Conservation (phyloP, 768 basidiomycete genomes). For the Tulasnella sp. region DNA sequence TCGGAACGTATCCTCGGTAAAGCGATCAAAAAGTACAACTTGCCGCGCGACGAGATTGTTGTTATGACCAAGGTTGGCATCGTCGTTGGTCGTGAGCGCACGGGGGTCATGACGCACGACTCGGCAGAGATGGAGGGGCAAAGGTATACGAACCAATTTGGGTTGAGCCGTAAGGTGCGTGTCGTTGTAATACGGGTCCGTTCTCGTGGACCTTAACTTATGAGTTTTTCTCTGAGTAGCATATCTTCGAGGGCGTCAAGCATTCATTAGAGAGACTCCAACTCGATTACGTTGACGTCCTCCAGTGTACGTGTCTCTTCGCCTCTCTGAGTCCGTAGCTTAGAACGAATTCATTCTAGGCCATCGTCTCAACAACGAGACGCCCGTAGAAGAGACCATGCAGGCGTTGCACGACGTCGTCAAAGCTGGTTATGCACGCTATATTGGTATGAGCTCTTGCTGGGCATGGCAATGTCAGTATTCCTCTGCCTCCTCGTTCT, state of each 20-base stretch:
- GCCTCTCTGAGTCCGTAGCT: neutral
- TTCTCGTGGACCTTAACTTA: neutral
- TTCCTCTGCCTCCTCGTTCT: neutral
- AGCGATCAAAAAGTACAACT: slow-evolving; percentile 43
- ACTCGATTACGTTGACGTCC: slow-evolving; percentile 36
- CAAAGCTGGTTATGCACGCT: slow-evolving; percentile 37
- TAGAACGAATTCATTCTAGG: slow-evolving; percentile 16
- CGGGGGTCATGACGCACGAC: neutral
- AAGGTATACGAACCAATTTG: slow-evolving; percentile 22
- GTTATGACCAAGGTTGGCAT: slow-evolving; percentile 55
- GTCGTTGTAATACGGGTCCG: neutral
- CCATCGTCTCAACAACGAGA: slow-evolving; percentile 32
- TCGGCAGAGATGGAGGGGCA: slow-evolving; percentile 16
- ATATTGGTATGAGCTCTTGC: slow-evolving; percentile 34
- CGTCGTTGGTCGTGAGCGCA: neutral
- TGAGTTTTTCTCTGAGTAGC: slow-evolving; percentile 23
- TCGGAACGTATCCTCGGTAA: slow-evolving; percentile 60
- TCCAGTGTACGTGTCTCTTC: slow-evolving; percentile 28
- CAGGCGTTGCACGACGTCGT: slow-evolving; percentile 41
- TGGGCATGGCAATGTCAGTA: slow-evolving; percentile 26
- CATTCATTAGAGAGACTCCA: slow-evolving; percentile 32
- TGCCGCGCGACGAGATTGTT: slow-evolving; percentile 61
- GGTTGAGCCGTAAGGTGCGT: slow-evolving; percentile 18
- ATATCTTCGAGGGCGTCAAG: slow-evolving; percentile 39
- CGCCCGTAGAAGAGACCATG: slow-evolving; percentile 37